Evolutionary conservation across 2,329 filamentous ascomycete species (phyloP), one percentile per base, ranked within the genome.

Genomic region (Myriosclerotinia curreyana): DNA sequence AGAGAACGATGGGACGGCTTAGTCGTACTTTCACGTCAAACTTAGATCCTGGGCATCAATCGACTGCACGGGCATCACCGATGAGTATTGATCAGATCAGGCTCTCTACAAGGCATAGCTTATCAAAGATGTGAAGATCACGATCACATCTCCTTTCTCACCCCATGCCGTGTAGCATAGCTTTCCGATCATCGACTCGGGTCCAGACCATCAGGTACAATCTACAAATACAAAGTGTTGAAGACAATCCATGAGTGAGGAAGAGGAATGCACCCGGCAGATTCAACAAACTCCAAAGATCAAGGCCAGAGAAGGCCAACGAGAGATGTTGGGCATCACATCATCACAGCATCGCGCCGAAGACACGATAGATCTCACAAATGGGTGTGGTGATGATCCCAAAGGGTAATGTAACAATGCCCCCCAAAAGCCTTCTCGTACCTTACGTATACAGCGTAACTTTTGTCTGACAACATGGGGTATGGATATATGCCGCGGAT

Each of bases 321-420:
- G 51, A 46, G 40, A 46, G 40, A 46, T 42, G 17, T 63, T 63
- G 60, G 60, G 60, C 52, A 63, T 40, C 60, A 58, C 28, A 54
- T 36, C 31, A 54, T 62, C 53, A 58, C 28, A 54, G 46, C 31
- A 54, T 62, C 53, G 60, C 42, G 60, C 36, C 40, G 12, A 28
- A 42, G 17, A 40, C 12, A 25, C 31, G 53, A 40, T 49, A 4
- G 25, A 50, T 40, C 28, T 36, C 44, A 36, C 55, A 25, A 58
- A 48, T 22, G 42, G 31, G n/a, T 58, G 42, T 58, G 44, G 44
- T 58, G 42, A 36, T 36, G 36, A 25, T 38, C 28, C 14, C 14
- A 58, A 46, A 34, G 42, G n/a, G 55, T 48, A 48, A 48, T 31
- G 31, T 20, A 25, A 48, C 36, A 25, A 48, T 48, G 28, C 28